Percentiles rank a stretch among this genome's conserved stretches.
phyloP scores from a whole-genome alignment of 1,284 basidiomycete species.

The Xerocomus cyaneibrunnescens region DNA sequence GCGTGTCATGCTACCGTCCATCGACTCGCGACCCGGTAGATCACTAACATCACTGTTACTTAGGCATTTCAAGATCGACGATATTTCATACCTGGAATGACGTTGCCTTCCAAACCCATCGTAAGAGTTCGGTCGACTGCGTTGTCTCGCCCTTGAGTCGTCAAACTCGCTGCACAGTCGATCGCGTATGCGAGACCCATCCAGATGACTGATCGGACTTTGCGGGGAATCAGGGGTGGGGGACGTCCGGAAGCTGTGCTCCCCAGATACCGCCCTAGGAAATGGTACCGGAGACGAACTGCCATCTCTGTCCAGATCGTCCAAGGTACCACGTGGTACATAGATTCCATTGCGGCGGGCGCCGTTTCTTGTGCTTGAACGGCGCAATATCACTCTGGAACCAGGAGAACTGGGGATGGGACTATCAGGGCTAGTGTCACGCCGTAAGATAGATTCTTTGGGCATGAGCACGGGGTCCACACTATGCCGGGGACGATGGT shows the following conservation, averaged over 20 bases:
- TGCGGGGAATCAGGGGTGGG: slow-evolving; percentile 36
- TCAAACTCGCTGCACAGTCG: slow-evolving; percentile 73
- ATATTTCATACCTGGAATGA: slow-evolving; percentile 65
- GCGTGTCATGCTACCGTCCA: slow-evolving; percentile 62
- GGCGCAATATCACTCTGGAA: slow-evolving; percentile 51
- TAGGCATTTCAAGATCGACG: slow-evolving; percentile 56
- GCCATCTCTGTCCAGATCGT: slow-evolving; percentile 35
- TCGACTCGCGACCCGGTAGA: slow-evolving; percentile 55
- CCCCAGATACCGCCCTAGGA: slow-evolving; percentile 51
- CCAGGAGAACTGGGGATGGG: slow-evolving; percentile 34
- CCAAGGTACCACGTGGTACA: slow-evolving; percentile 42
- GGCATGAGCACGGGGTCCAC: slow-evolving; percentile 55
- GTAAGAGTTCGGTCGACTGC: slow-evolving; percentile 62
- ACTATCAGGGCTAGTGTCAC: slow-evolving; percentile 59
- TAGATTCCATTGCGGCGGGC: slow-evolving; percentile 50
- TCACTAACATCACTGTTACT: slow-evolving; percentile 64
- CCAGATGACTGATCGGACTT: slow-evolving; percentile 35
- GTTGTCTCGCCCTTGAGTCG: slow-evolving; percentile 48
- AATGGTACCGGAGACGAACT: slow-evolving; percentile 55
- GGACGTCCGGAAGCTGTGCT: slow-evolving; percentile 39
- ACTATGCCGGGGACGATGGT: slow-evolving; percentile 63
- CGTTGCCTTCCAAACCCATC: slow-evolving; percentile 59
- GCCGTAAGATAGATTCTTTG: slow-evolving; percentile 51
- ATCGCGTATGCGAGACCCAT: slow-evolving; percentile 52
- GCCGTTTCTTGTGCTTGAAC: slow-evolving; percentile 54